Percentiles rank a stretch among this genome's conserved stretches.
phyloP scores from a whole-genome alignment of 108 stramenopile genomes.

The Cyclostephanos tholiformis region DNA sequence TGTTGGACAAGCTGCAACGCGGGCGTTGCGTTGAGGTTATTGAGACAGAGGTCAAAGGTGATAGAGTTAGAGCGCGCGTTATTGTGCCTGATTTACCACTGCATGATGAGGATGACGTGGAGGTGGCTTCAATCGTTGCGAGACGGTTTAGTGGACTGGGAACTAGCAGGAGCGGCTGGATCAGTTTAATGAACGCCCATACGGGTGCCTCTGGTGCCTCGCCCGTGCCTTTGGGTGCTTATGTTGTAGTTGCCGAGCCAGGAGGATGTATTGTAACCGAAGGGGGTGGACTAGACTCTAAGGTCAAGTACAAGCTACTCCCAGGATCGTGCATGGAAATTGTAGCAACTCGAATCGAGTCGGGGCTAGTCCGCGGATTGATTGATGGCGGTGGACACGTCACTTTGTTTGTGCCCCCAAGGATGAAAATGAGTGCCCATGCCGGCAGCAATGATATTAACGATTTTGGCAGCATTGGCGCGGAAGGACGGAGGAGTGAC shows the following conservation, averaged over 20 bases:
- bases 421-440: conserved; percentile 1
- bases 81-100: conserved; percentile 21
- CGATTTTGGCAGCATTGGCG: not conserved
- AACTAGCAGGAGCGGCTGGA: conserved; percentile 43
- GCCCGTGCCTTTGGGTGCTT: conserved; percentile 43
- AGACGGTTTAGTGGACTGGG: not conserved
- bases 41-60: conserved; percentile 39
- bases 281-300: conserved; percentile 43
- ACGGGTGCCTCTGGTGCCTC: conserved; percentile 28
- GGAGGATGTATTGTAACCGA: conserved; percentile 43
- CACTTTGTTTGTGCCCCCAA: conserved; percentile 26
- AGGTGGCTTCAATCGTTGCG: not conserved
- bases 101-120: not conserved
- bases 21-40: conserved; percentile 48
- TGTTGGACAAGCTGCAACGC: conserved; percentile 33
- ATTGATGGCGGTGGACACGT: conserved; percentile 39
- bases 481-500: conserved; percentile 1
- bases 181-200: conserved; percentile 38
- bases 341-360: conserved; percentile 42
- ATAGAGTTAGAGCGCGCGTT: conserved; percentile 40
- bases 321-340: conserved; percentile 45
- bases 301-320: conserved; percentile 26
- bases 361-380: conserved; percentile 43
- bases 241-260: conserved; percentile 37
- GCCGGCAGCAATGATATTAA: not conserved